These are phyloP conservation scores for Umbelopsis sp. DNA, from an alignment of 192 early-diverging fungal species.

Conservation along the genomic window DNA sequence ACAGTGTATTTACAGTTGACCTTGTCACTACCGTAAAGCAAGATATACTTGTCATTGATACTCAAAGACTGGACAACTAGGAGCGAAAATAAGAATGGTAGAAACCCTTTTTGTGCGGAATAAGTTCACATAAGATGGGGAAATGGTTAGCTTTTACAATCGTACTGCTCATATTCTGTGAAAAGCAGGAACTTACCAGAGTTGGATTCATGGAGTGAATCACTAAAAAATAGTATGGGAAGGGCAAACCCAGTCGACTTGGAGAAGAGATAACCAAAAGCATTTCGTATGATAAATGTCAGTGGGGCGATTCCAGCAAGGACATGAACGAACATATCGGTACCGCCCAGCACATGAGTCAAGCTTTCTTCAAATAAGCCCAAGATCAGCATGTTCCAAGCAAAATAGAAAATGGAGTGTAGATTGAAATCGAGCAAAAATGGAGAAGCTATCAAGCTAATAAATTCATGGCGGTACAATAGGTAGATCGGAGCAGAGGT, in stretches of 20 bases:
- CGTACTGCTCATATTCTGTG: background rate
- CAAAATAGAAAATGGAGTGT: conserved; percentile 29
- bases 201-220: conserved; percentile 55
- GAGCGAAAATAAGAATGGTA: conserved; percentile 53
- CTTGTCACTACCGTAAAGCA: conserved; percentile 35
- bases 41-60: conserved; percentile 43
- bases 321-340: conserved; percentile 40
- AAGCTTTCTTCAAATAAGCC: conserved; percentile 56
- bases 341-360: conserved; percentile 43
- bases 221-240: conserved; percentile 54
- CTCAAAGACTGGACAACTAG: conserved; percentile 49
- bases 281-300: conserved; percentile 32
- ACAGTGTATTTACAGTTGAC: conserved; percentile 34
- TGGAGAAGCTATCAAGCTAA: conserved; percentile 41
- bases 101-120: conserved; percentile 41
- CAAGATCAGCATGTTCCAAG: conserved; percentile 50
- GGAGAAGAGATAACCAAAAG: conserved; percentile 51
- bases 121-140: background rate
- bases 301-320: conserved; percentile 30
- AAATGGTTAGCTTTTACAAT: too few species aligned
- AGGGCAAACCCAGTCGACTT: conserved; percentile 51
- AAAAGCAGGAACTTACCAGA: conserved; percentile 41
- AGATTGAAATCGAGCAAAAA: conserved; percentile 36
- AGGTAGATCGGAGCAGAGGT: conserved; percentile 34
- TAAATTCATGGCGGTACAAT: conserved; percentile 30